Conservation (phyloP, 139 green algal genomes). For the Micromonas pusilla region DNA sequence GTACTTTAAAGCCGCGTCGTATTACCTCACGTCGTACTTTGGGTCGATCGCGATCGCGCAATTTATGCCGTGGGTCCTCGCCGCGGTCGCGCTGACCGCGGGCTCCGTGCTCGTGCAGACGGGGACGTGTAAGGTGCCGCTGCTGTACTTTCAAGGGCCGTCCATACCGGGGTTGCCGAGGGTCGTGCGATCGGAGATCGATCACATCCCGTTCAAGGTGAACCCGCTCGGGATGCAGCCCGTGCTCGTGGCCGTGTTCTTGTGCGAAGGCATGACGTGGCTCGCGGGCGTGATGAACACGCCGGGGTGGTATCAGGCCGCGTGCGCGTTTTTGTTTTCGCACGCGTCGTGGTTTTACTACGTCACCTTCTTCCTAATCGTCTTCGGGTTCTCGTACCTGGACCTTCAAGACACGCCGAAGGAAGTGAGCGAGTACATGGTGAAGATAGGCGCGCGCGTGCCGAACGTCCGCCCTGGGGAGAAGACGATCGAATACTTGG, state of each 20-base stretch:
- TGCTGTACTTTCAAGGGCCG: slow-evolving; percentile 17
- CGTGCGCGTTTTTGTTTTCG: not conserved
- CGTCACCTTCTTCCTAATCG: slow-evolving; percentile 13
- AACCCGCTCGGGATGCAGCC: not conserved
- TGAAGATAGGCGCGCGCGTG: slow-evolving; percentile 8
- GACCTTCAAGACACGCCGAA: slow-evolving; percentile 17
- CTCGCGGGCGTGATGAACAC: not conserved
- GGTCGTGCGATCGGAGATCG: not conserved
- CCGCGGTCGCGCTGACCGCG: not conserved
- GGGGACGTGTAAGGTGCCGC: slow-evolving; percentile 3
- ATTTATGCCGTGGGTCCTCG: not conserved
- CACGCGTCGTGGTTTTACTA: not conserved
- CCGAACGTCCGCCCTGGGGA: not conserved
- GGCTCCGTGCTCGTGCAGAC: not conserved
- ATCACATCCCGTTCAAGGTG: not conserved
- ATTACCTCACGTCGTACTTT: not conserved
- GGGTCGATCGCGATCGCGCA: not conserved
- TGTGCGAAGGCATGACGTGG: not conserved
- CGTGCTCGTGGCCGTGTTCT: not conserved
- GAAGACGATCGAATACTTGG: not conserved
- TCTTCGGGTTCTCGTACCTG: not conserved
- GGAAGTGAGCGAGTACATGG: slow-evolving; percentile 11
- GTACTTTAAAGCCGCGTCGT: not conserved
- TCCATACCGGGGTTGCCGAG: not conserved
- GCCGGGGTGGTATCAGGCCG: not conserved